Evolutionary conservation across 768 basidiomycete genomes (phyloP).

Genomic region (Mrakia blollopis): DNA sequence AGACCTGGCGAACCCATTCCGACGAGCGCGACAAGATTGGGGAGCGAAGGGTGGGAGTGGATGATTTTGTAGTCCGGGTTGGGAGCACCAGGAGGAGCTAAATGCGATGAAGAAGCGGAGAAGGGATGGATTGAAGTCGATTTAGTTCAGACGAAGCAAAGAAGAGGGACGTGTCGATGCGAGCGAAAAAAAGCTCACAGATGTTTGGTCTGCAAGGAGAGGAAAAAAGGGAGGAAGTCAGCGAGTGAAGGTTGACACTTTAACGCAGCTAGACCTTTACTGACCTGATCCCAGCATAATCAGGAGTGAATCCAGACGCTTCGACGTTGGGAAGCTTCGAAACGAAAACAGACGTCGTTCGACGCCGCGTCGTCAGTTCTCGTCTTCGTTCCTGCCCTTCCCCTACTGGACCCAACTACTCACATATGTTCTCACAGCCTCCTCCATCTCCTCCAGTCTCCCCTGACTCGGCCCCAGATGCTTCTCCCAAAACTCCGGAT

Average conservation of each 20-base stretch:
- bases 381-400: not conserved
- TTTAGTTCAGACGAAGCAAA: not conserved
- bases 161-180: not conserved
- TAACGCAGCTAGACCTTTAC: too few relatives aligned
- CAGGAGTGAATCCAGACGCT: constrained; percentile 62
- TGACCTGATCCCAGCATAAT: constrained; percentile 65
- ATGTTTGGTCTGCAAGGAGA: constrained; percentile 40
- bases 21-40: constrained; percentile 3
- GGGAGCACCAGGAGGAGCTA: constrained; percentile 60
- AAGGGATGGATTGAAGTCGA: not conserved
- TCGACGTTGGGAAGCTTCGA: constrained; percentile 54
- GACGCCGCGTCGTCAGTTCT: not conserved
- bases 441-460: constrained; percentile 58
- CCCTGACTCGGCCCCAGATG: constrained; percentile 63
- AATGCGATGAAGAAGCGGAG: not conserved
- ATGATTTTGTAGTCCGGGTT: constrained; percentile 84
- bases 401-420: constrained; percentile 29
- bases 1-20: constrained; percentile 3
- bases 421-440: constrained; percentile 64
- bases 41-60: constrained; percentile 31
- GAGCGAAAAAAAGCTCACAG: not conserved
- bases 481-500: constrained; percentile 69
- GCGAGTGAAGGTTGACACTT: too few relatives aligned
- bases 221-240: too few relatives aligned
- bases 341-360: not conserved